These are phyloP conservation scores for Cucumis cinereus DNA, from an alignment of 306 rosid genomes.

Conservation along the genomic window DNA sequence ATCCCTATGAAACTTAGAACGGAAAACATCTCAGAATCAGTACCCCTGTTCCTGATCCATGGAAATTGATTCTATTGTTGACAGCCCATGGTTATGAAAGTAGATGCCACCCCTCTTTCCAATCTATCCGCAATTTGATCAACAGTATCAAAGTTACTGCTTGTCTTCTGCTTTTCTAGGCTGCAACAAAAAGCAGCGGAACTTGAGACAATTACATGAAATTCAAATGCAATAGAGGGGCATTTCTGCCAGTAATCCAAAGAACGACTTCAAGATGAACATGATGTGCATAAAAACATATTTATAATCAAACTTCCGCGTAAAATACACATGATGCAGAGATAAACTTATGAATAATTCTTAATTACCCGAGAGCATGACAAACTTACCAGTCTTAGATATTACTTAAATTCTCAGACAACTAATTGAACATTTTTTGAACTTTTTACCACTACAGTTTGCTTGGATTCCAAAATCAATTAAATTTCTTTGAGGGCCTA, in stretches of 20 bases:
- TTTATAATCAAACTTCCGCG: neutral
- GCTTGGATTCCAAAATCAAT: neutral
- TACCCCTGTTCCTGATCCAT: neutral
- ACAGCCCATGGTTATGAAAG: neutral
- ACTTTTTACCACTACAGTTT: neutral
- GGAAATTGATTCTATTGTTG: neutral
- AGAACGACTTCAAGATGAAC: neutral
- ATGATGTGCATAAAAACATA: neutral
- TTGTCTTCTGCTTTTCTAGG: slow-evolving; percentile 91
- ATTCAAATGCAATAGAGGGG: neutral
- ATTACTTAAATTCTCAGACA: neutral
- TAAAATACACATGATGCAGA: neutral
- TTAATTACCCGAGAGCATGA: neutral
- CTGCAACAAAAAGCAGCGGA: slow-evolving; percentile 29
- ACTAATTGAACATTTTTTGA: neutral
- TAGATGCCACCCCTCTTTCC: neutral
- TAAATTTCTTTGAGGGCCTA: neutral
- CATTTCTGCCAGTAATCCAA: neutral
- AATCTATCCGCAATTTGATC: neutral
- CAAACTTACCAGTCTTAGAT: neutral
- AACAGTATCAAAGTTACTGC: slow-evolving; percentile 27
- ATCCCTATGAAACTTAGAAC: neutral
- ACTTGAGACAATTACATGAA: neutral
- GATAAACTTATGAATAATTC: neutral
- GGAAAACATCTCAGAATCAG: neutral